phyloP scores from a whole-genome alignment of 2,329 filamentous ascomycete species.

The Colletotrichum echinochloae region DNA sequence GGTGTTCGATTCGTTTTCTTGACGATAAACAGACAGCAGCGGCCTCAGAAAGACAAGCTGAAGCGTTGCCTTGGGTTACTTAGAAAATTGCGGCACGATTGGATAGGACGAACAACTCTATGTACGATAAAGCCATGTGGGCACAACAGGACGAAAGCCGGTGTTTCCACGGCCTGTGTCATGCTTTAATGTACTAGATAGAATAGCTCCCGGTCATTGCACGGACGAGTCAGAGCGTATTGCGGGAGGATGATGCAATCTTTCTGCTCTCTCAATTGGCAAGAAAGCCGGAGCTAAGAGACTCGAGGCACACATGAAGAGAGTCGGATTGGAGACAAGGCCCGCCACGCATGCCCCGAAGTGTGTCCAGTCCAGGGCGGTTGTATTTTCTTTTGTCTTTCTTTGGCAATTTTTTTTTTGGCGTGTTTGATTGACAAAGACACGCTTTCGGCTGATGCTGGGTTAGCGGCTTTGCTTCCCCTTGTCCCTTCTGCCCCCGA shows the following conservation, averaged over 20 bases:
- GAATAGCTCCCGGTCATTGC: constrained; percentile 13
- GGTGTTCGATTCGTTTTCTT: constrained; percentile 2
- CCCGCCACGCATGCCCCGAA: constrained; percentile 6
- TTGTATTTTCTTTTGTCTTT: constrained; percentile 17
- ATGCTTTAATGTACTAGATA: constrained; percentile 2
- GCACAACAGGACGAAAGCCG: constrained; percentile 6
- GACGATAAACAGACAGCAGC: constrained; percentile 4
- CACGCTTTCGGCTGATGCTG: background rate
- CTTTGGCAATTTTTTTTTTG: constrained; percentile 2
- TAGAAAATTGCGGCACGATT: background rate
- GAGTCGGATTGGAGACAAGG: constrained; percentile 2
- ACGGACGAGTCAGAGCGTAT: constrained; percentile 36
- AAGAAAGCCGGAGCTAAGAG: background rate
- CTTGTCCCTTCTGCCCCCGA: background rate
- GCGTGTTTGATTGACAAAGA: background rate
- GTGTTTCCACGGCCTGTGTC: constrained; percentile 14
- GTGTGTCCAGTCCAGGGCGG: constrained; percentile 1
- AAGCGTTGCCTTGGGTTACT: constrained; percentile 10
- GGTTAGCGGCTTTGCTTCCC: background rate
- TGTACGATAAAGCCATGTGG: background rate
- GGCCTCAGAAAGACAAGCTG: background rate
- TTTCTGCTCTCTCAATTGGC: background rate
- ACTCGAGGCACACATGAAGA: background rate
- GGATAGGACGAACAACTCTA: background rate
- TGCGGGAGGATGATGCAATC: constrained; percentile 11